Base-by-base conservation (phyloP, 805 yeast genomes). In the Kurtzmaniella fragi region DNA sequence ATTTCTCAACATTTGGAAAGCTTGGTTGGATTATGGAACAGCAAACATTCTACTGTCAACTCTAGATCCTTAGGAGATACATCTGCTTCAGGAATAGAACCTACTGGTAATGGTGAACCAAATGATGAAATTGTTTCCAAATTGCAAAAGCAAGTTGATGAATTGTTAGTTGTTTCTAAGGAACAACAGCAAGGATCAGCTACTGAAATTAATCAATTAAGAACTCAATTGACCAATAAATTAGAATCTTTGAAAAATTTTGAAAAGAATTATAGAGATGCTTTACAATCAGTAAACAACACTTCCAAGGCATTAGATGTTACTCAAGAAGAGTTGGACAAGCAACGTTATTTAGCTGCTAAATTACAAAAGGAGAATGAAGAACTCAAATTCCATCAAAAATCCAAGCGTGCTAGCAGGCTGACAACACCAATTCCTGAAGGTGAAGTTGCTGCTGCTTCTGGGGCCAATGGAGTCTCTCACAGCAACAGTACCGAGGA, bases 281-380 rank as follows among this genome's bases (percentile, higher is more conserved):
- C 93, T 1, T 60, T 85, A 39, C 79, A 77, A 45, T 78, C 87
- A 17, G 82, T 86, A 26, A 78, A 77, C 48, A 86, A 81, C 55
- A 80, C 91, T 11, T 81, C 83, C 40, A 77, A 74, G 45, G 95
- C 96, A 0, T 70, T 89, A 40, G 77, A 77, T 34, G 53, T 81
- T 46, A 82, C 91, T 7, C 88, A 88, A 50, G 77, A 73, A 34
- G 96, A 89, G 57, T 62, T 83, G 42, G 70, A 71, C 26, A 77
- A 71, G 54, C 80, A 77, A 54, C 82, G 75, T 49, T 78, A 72
- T 11, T 49, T 67, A 14, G 74, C 79, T 42, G 76, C 71, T 35
- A 73, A 73, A 45, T 67, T 88, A 39, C 65, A 70, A 42, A 73
- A 71, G 39, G 91, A 89, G 57, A 61, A 84, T 39, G 86, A 84